These are phyloP conservation scores for Candida verbasci DNA, from an alignment of 805 yeast species.

Conservation along the genomic window DNA sequence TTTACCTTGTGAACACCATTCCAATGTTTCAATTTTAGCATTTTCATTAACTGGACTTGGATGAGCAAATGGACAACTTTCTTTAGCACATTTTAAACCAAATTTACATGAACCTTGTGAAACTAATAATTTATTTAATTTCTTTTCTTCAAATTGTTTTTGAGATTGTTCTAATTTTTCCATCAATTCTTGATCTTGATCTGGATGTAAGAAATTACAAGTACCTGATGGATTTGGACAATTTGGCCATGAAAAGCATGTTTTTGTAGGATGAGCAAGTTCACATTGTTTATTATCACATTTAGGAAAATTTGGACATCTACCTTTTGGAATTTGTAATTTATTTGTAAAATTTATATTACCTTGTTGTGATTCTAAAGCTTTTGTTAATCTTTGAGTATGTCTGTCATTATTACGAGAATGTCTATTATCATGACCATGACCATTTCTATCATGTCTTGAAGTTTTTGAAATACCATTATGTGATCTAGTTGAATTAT, in stretches of 20 bases:
- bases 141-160: slow-evolving; percentile 45
- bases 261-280: slow-evolving; percentile 75
- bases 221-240: slow-evolving; percentile 80
- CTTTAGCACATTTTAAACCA: slow-evolving; percentile 71
- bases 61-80: slow-evolving; percentile 82
- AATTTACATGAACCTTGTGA: slow-evolving; percentile 52
- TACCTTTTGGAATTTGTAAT: slow-evolving; percentile 50
- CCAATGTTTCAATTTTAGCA: slow-evolving; percentile 61
- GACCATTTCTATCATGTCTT: neutral
- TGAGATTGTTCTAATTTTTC: slow-evolving; percentile 63
- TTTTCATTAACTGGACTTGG: slow-evolving; percentile 82
- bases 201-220: slow-evolving; percentile 79
- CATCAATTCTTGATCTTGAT: slow-evolving; percentile 73
- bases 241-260: slow-evolving; percentile 69
- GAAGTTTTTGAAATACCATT: slow-evolving; percentile 7
- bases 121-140: slow-evolving; percentile 14
- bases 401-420: neutral
- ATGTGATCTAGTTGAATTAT: neutral
- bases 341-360: slow-evolving; percentile 13
- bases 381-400: slow-evolving; percentile 5
- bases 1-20: slow-evolving; percentile 76
- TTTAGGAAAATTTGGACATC: slow-evolving; percentile 70
- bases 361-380: slow-evolving; percentile 5
- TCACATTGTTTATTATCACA: slow-evolving; percentile 67
- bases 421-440: neutral